Conservation (phyloP, 1,284 basidiomycete species). For the Vanrija sp. region DNA sequence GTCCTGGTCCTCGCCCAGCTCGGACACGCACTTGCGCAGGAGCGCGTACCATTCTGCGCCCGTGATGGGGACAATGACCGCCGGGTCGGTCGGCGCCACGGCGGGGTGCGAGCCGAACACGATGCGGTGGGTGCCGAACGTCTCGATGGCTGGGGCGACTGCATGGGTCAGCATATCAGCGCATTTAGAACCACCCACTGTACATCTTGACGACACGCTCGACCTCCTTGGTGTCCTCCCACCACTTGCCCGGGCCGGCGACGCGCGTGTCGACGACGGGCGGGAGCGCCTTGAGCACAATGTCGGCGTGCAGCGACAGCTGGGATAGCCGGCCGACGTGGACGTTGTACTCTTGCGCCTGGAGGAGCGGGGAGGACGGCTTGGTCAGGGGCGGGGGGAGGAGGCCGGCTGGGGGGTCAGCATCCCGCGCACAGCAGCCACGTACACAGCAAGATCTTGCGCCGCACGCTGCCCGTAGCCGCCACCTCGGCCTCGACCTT, state of each 20-base stretch:
- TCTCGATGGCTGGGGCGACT: conserved; percentile 57
- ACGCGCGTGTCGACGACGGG: conserved; percentile 59
- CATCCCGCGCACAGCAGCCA: conserved; percentile 13
- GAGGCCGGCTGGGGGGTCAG: conserved; percentile 61
- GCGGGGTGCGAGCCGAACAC: conserved; percentile 57
- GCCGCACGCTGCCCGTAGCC: conserved; percentile 49
- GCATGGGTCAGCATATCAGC: background rate
- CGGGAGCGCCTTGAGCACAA: conserved; percentile 73
- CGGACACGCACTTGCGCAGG: conserved; percentile 71
- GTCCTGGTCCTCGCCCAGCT: conserved; percentile 73
- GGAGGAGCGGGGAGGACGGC: conserved; percentile 65
- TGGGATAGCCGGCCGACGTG: conserved; percentile 71
- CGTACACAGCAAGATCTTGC: conserved; percentile 69
- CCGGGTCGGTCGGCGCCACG: conserved; percentile 12
- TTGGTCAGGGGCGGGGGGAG: conserved; percentile 77
- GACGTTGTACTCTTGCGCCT: conserved; percentile 68
- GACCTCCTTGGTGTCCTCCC: conserved; percentile 60
- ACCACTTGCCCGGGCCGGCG: conserved; percentile 45
- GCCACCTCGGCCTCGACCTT: conserved; percentile 11
- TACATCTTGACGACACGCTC: conserved; percentile 82
- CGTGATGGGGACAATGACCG: conserved; percentile 49
- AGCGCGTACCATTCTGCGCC: conserved; percentile 74
- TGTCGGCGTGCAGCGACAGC: conserved; percentile 69
- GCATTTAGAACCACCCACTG: conserved; percentile 57
- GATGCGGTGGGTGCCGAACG: conserved; percentile 59